Evolutionary conservation across 148 eudicot species (phyloP).

Genomic region (Camellia japonica): DNA sequence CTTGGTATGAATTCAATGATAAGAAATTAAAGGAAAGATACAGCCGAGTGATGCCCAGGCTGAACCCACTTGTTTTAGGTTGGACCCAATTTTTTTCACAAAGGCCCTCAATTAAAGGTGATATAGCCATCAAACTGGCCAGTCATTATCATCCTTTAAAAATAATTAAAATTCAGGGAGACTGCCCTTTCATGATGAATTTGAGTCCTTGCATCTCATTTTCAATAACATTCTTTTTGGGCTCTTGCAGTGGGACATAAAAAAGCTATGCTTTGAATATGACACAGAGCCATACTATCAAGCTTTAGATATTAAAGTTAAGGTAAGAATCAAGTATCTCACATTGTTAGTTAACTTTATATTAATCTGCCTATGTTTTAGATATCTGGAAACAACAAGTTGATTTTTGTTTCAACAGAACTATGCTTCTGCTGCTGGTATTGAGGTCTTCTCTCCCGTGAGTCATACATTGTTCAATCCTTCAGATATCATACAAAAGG

Average conservation of each 20-base stretch:
- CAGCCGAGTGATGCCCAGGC: too few species aligned
- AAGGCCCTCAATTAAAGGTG: too few species aligned
- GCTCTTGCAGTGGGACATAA: constrained; percentile 74
- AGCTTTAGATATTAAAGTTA: constrained; percentile 67
- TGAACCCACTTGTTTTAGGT: too few species aligned
- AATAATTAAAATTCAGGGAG: too few species aligned
- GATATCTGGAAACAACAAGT: neutral
- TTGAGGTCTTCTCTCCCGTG: constrained; percentile 81
- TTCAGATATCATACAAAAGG: constrained; percentile 77
- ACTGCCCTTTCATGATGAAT: neutral
- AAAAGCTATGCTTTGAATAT: constrained; percentile 79
- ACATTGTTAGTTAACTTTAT: neutral
- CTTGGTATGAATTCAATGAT: too few species aligned
- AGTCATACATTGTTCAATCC: constrained; percentile 92
- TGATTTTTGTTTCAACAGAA: constrained; percentile 39
- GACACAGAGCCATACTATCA: constrained; percentile 92
- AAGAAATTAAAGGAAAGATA: too few species aligned
- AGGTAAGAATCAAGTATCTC: constrained; percentile 37
- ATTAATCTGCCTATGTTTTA: neutral
- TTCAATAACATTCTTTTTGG: neutral
- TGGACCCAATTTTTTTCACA: too few species aligned
- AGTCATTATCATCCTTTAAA: too few species aligned
- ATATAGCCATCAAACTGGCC: too few species aligned
- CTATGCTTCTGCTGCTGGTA: constrained; percentile 52
- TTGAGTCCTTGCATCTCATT: constrained; percentile 8